Percentiles rank a stretch among this genome's conserved stretches.
These are phyloP conservation scores for Lachnellula cervina DNA, from an alignment of 2,329 filamentous ascomycete species.

Conservation along the genomic window DNA sequence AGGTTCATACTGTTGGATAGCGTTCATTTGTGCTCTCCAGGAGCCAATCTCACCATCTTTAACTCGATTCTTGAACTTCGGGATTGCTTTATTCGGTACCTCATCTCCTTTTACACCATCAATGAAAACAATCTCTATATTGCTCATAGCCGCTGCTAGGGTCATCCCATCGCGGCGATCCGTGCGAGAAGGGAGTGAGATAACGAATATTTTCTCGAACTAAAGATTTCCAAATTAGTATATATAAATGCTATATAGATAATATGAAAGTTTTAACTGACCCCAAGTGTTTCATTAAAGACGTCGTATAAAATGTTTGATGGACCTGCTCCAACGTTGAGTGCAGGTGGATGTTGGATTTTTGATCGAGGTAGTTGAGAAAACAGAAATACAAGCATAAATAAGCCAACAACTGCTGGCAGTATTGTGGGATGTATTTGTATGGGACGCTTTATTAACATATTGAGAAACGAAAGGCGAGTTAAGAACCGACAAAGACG, in stretches of 20 bases:
- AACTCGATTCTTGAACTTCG: conserved; percentile 18
- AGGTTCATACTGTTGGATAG: conserved; percentile 24
- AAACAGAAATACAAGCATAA: too few species aligned
- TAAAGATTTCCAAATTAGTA: not conserved
- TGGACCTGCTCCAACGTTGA: too few species aligned
- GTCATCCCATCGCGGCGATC: conserved; percentile 45
- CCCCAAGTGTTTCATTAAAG: conserved; percentile 3
- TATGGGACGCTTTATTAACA: too few species aligned
- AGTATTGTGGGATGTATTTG: too few species aligned
- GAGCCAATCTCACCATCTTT: conserved; percentile 35
- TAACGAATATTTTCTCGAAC: conserved; percentile 42
- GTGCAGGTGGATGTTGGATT: too few species aligned
- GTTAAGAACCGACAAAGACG: too few species aligned
- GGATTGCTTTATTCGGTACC: conserved; percentile 39
- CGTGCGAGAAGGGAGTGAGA: conserved; percentile 41
- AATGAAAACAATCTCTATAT: conserved; percentile 39
- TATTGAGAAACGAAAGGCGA: too few species aligned
- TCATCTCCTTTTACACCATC: conserved; percentile 38
- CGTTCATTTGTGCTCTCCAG: conserved; percentile 38
- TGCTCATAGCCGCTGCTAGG: conserved; percentile 37
- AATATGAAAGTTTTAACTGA: not conserved
- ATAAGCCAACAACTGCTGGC: too few species aligned
- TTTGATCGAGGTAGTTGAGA: too few species aligned
- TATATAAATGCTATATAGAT: too few species aligned
- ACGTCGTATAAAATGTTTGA: not conserved